Percentiles rank a stretch among this genome's conserved stretches.
Evolutionary conservation across 2,329 filamentous ascomycete genomes (phyloP).

Genomic region (Colletotrichum nymphaeae): DNA sequence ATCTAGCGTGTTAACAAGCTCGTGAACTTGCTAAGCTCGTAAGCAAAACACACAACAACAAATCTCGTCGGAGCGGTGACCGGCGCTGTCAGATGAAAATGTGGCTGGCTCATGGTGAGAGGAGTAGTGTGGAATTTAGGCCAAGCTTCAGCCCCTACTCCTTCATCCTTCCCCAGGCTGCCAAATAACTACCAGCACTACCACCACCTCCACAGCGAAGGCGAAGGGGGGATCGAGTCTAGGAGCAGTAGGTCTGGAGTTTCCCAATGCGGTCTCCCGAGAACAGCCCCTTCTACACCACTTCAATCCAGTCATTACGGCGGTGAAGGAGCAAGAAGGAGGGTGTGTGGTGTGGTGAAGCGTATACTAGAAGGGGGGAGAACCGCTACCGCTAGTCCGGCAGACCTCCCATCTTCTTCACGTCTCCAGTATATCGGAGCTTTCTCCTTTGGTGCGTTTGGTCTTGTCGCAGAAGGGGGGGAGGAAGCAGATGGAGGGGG

Average conservation of each 20-base stretch:
- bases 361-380: neutral
- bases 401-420: neutral
- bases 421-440: constrained; percentile 2
- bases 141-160: neutral
- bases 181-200: neutral
- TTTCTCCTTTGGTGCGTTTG: neutral
- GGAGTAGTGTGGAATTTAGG: neutral
- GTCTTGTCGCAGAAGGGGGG: neutral
- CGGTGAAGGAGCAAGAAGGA: neutral
- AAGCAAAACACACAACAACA: neutral
- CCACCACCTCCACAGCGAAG: no score
- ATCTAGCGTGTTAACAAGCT: neutral
- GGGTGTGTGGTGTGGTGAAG: neutral
- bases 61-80: neutral
- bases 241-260: neutral
- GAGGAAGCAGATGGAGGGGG: neutral
- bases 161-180: neutral
- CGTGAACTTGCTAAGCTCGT: neutral
- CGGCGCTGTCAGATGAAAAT: neutral
- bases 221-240: no score
- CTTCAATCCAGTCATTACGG: neutral
- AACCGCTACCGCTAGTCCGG: neutral
- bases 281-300: neutral
- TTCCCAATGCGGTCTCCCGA: constrained; percentile 28
- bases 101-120: neutral